Evolutionary conservation across 1,139 yeast species (phyloP).

Genomic region (Hyphopichia burtonii): DNA sequence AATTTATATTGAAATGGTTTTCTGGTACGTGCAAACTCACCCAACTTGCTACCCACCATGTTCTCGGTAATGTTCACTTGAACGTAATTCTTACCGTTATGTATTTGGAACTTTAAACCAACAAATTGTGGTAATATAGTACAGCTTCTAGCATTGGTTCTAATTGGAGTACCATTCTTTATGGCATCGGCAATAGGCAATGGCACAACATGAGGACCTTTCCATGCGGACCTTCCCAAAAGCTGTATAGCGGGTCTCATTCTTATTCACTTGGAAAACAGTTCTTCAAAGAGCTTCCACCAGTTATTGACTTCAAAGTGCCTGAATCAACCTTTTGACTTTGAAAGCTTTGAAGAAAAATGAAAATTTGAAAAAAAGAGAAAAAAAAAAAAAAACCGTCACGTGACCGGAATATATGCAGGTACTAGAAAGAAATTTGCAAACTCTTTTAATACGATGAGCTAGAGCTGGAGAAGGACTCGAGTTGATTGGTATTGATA

Average conservation of each 20-base stretch:
- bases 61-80: slow-evolving; percentile 86
- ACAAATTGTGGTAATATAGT: slow-evolving; percentile 94
- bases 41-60: slow-evolving; percentile 96
- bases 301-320: too few relatives aligned
- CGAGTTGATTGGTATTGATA: neutral
- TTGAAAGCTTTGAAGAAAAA: neutral
- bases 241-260: slow-evolving; percentile 62
- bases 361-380: neutral
- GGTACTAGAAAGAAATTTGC: neutral
- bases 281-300: too few relatives aligned
- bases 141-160: slow-evolving; percentile 93
- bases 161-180: slow-evolving; percentile 76
- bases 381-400: neutral
- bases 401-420: neutral
- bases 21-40: slow-evolving; percentile 93
- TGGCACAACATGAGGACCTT: slow-evolving; percentile 94
- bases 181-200: slow-evolving; percentile 85
- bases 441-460: neutral
- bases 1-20: slow-evolving; percentile 83
- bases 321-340: too few relatives aligned
- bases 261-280: neutral
- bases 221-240: slow-evolving; percentile 78
- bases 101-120: slow-evolving; percentile 90
- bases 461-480: slow-evolving; percentile 7
- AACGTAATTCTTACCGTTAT: slow-evolving; percentile 93